Evolutionary conservation across 2,329 filamentous ascomycete species (phyloP).

Genomic region (Davidsoniella virescens): DNA sequence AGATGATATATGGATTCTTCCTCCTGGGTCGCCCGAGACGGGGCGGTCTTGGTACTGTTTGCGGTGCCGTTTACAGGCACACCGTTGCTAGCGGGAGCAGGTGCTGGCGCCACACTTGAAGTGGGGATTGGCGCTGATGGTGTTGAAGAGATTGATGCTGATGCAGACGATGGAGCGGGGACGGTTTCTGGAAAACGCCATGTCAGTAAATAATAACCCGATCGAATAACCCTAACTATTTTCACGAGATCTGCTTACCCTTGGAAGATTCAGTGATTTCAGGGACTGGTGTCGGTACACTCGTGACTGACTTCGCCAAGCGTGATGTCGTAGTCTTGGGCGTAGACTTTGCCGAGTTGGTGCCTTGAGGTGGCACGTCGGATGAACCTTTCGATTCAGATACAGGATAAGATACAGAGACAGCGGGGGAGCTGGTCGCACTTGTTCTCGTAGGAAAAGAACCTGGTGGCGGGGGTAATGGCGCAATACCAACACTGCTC

Average conservation of each 20-base stretch:
- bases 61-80: constrained; percentile 34
- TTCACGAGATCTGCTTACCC: constrained; percentile 22
- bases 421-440: constrained; percentile 37
- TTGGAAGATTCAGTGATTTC: constrained; percentile 29
- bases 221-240: constrained; percentile 7
- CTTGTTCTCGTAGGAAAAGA: constrained; percentile 31
- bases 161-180: constrained; percentile 6
- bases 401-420: constrained; percentile 29
- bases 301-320: constrained; percentile 21
- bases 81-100: constrained; percentile 14
- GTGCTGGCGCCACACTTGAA: not conserved
- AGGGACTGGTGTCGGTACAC: constrained; percentile 22
- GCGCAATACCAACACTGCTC: constrained; percentile 84
- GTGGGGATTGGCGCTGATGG: not conserved
- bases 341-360: constrained; percentile 21
- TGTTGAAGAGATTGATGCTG: not conserved
- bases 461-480: constrained; percentile 77
- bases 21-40: constrained; percentile 21
- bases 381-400: constrained; percentile 20
- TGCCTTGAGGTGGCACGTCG: constrained; percentile 26
- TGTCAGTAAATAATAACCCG: constrained; percentile 13
- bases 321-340: constrained; percentile 9
- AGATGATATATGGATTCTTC: constrained; percentile 88
- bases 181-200: not conserved
- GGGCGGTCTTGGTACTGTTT: constrained; percentile 27